Evolutionary conservation across 257 asterid species (phyloP).

Genomic region (Solanum lignicaule): DNA sequence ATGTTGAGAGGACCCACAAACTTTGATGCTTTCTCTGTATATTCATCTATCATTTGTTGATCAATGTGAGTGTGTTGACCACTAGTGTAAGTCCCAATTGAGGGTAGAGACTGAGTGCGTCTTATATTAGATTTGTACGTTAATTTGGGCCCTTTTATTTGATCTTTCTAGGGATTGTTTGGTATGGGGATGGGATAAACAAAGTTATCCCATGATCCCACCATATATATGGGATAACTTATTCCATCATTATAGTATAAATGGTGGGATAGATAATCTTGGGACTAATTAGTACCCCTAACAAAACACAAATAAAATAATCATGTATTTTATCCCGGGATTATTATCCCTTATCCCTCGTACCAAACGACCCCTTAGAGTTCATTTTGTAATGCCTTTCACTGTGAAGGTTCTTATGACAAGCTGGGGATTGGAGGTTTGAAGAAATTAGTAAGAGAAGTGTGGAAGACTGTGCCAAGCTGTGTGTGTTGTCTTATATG

Average conservation of each 20-base stretch:
- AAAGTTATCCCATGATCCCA: neutral
- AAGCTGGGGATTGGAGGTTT: neutral
- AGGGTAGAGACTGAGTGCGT: neutral
- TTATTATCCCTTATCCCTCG: neutral
- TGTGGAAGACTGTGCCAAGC: neutral
- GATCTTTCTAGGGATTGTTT: neutral
- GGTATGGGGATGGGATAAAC: neutral
- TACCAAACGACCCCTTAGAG: neutral
- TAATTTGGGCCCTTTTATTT: neutral
- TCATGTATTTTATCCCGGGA: neutral
- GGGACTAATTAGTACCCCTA: neutral
- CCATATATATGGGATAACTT: neutral
- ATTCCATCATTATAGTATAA: neutral
- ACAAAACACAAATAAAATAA: neutral
- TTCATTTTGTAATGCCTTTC: neutral
- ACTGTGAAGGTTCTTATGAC: neutral
- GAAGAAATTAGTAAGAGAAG: neutral
- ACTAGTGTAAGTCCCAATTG: neutral
- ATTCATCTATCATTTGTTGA: neutral
- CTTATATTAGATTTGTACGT: neutral
- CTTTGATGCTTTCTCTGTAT: neutral
- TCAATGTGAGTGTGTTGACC: neutral
- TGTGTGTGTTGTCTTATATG: neutral
- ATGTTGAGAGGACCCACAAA: neutral
- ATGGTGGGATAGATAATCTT: neutral